Conservation (phyloP, 2,329 filamentous ascomycete species). For the Fusarium algeriense region DNA sequence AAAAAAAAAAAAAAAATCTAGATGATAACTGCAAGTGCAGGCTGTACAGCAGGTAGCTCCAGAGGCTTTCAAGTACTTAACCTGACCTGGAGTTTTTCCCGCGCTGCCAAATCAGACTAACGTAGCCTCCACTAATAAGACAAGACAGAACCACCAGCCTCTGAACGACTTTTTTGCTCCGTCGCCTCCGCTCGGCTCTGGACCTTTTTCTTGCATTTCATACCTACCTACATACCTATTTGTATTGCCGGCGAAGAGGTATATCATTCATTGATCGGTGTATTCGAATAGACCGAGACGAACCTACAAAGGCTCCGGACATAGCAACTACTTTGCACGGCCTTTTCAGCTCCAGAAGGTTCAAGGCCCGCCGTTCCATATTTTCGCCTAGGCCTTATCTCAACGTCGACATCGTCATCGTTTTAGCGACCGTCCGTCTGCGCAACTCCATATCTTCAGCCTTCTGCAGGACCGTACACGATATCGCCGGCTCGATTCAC, state of each 20-base stretch:
- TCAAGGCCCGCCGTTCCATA: conserved; percentile 11
- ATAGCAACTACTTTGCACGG: conserved; percentile 21
- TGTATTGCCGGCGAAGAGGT: neutral
- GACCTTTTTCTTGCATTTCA: conserved; percentile 26
- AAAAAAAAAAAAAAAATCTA: conserved; percentile 54
- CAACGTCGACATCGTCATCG: conserved; percentile 36
- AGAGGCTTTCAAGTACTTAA: conserved; percentile 13
- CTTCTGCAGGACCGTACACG: neutral
- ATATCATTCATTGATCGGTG: conserved; percentile 13
- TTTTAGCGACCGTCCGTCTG: conserved; percentile 26
- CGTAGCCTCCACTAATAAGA: conserved; percentile 15
- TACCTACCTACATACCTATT: neutral
- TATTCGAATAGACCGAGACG: conserved; percentile 20
- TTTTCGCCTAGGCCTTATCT: conserved; percentile 39
- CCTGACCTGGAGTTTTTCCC: conserved; percentile 36
- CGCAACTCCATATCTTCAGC: conserved; percentile 14
- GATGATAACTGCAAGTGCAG: conserved; percentile 22
- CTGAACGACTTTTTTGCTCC: conserved; percentile 37
- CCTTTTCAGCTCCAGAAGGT: conserved; percentile 32
- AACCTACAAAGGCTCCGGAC: neutral
- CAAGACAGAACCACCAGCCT: conserved; percentile 13
- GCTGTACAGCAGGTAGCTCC: conserved; percentile 12
- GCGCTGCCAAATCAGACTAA: conserved; percentile 24
- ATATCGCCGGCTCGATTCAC: conserved; percentile 16
- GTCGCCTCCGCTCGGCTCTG: conserved; percentile 32